phyloP scores from a whole-genome alignment of 805 yeast species.

The Saturnispora saitoi region DNA sequence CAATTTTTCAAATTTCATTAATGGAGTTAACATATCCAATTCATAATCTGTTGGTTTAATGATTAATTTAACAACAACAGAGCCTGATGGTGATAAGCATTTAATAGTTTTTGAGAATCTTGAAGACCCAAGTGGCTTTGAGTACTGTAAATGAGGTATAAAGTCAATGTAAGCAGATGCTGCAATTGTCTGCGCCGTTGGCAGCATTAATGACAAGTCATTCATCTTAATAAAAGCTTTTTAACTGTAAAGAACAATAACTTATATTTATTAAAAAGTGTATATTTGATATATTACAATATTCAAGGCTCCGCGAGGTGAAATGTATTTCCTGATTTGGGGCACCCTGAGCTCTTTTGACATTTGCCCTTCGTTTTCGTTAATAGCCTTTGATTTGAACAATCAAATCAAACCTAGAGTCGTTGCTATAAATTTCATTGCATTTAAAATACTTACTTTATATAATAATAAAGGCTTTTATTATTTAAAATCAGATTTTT shows the following conservation, averaged over 20 bases:
- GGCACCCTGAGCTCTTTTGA: not conserved
- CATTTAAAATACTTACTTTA: too few species aligned
- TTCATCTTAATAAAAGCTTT: not conserved
- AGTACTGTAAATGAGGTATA: slow-evolving; percentile 64
- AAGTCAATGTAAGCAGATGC: slow-evolving; percentile 83
- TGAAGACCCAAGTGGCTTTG: slow-evolving; percentile 67
- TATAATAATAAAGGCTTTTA: too few species aligned
- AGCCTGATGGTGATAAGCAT: slow-evolving; percentile 67
- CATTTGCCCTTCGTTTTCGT: not conserved
- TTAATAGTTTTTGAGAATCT: slow-evolving; percentile 80
- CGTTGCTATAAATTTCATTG: not conserved
- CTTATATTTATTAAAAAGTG: too few species aligned
- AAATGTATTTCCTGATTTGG: not conserved
- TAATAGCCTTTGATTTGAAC: not conserved
- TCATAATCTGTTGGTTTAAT: slow-evolving; percentile 51
- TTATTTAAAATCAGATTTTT: not conserved
- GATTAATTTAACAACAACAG: slow-evolving; percentile 69
- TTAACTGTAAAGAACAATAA: too few species aligned
- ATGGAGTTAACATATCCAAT: slow-evolving; percentile 29
- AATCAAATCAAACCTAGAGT: too few species aligned
- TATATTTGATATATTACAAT: not conserved
- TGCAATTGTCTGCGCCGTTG: slow-evolving; percentile 87
- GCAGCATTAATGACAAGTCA: slow-evolving; percentile 75
- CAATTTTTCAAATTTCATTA: slow-evolving; percentile 27
- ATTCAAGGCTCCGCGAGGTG: not conserved